Evolutionary conservation across 2,329 filamentous ascomycete genomes (phyloP), one percentile per base, ranked within the genome.

Genomic region (Cadophora luteo-olivacea): DNA sequence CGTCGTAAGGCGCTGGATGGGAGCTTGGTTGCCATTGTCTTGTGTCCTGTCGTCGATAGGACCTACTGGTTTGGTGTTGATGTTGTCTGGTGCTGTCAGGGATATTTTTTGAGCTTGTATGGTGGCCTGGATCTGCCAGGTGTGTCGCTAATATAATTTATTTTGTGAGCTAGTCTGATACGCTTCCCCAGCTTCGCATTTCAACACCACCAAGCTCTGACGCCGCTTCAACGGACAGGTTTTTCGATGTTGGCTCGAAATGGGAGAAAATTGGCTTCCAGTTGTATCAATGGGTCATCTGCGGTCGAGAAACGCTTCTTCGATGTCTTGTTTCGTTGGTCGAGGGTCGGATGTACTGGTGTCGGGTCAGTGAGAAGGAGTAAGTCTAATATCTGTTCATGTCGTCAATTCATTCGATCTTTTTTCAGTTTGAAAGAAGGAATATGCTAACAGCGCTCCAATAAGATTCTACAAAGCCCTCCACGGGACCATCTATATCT

Each of bases 271-370:
- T 62, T 71, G 67, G 66, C 51, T 61, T 22, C 58, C 63, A 69
- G 54, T 54, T 67, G 52, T 48, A 19, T 49, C 12, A 61, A 36
- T 55, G 45, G 58, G 32, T 36, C 54, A 29, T 68, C 65, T 45
- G 52, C 55, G 58, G 67, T 68, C 49, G 71, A 71, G n/a, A 67
- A 65, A n/a, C 66, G 65, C 24, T 77, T 77, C 70, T 76, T 71
- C 61, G 54, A 61, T 6, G 29, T 70, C 7, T 72, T 76, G 29
- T 76, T 66, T 64, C 62, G 68, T 41, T 74, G 70, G 69, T 72
- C 69, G 9, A 64, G n/a, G n/a, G 36, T 58, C 49, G 45, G 22
- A 14, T 70, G 69, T 52, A n/a, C 29, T 25, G 64, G 66, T 58
- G 36, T 38, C 29, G 64, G 57, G 45, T 41, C 22, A 51, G 52